Conservation (phyloP, 2,329 filamentous ascomycete species). For the Remersonia thermophila region DNA sequence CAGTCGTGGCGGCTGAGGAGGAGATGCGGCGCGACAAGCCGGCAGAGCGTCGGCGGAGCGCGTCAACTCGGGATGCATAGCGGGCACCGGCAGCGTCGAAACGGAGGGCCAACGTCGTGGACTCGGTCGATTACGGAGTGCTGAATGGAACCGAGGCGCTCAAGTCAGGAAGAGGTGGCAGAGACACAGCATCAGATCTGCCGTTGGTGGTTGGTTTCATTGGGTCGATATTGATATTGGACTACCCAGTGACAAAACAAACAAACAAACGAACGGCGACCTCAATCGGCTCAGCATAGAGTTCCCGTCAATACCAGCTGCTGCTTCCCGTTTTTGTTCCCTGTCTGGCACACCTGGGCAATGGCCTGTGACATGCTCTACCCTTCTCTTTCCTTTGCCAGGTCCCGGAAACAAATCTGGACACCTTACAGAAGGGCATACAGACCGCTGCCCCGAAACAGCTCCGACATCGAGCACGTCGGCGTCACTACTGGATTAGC, state of each 20-base stretch:
- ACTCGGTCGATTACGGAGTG: not conserved
- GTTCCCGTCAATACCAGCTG: constrained; percentile 2
- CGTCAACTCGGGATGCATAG: constrained; percentile 7
- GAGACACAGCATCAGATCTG: too few relatives aligned
- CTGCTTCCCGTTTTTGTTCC: constrained; percentile 11
- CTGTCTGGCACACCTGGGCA: constrained; percentile 1
- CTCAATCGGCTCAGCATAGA: not conserved
- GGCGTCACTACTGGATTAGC: too few relatives aligned
- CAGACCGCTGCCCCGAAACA: too few relatives aligned
- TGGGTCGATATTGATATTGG: too few relatives aligned
- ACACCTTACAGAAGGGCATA: too few relatives aligned
- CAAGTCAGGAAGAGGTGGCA: too few relatives aligned
- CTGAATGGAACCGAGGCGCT: not conserved
- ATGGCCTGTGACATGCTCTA: too few relatives aligned
- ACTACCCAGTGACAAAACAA: too few relatives aligned
- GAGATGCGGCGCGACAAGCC: constrained; percentile 3
- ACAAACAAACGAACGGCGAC: constrained; percentile 1
- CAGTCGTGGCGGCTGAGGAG: not conserved
- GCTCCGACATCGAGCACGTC: too few relatives aligned
- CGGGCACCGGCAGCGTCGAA: not conserved
- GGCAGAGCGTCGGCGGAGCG: constrained; percentile 6
- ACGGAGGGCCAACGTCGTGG: not conserved
- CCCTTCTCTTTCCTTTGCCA: too few relatives aligned
- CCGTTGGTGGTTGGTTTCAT: not conserved
- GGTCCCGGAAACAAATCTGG: too few relatives aligned